A percentile compares a stretch with the other conserved stretches of the same genome.
Evolutionary conservation across 768 basidiomycete species (phyloP).

Genomic region (Scleroderma bovista): DNA sequence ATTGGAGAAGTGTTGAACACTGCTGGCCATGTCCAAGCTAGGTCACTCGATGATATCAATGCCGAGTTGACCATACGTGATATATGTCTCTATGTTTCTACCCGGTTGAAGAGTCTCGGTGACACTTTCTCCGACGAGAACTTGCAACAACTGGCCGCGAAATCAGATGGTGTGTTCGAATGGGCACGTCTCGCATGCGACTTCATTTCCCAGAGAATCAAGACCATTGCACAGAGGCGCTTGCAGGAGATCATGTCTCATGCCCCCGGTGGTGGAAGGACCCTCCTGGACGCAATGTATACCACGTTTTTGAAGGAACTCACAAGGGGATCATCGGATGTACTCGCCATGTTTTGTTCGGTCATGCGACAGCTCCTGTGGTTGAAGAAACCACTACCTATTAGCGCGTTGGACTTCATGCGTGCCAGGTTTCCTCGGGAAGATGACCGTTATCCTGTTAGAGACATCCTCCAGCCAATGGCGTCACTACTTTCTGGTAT

Average conservation of each 20-base stretch:
- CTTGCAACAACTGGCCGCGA: slow-evolving; percentile 1
- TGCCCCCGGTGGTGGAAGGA: background rate
- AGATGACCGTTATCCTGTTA: background rate
- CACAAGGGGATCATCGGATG: background rate
- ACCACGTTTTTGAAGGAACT: background rate
- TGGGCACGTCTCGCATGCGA: slow-evolving; percentile 17
- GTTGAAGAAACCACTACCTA: background rate
- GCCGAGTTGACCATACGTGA: background rate
- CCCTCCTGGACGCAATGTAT: background rate
- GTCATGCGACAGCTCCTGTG: background rate
- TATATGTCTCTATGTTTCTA: background rate
- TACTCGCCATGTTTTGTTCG: background rate
- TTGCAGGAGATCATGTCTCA: background rate
- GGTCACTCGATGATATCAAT: background rate
- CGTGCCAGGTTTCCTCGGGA: background rate
- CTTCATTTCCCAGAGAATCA: slow-evolving; percentile 1
- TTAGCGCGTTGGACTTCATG: background rate
- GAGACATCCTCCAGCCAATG: background rate
- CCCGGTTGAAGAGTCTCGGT: background rate
- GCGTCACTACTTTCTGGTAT: slow-evolving; percentile 7
- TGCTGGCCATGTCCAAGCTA: background rate
- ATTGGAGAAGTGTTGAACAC: slow-evolving; percentile 9
- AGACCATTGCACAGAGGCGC: background rate
- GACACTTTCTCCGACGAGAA: background rate
- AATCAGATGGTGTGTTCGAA: slow-evolving; percentile 16